These are phyloP conservation scores for Saccharomycopsis olivae DNA, from an alignment of 805 yeast species.

Conservation along the genomic window DNA sequence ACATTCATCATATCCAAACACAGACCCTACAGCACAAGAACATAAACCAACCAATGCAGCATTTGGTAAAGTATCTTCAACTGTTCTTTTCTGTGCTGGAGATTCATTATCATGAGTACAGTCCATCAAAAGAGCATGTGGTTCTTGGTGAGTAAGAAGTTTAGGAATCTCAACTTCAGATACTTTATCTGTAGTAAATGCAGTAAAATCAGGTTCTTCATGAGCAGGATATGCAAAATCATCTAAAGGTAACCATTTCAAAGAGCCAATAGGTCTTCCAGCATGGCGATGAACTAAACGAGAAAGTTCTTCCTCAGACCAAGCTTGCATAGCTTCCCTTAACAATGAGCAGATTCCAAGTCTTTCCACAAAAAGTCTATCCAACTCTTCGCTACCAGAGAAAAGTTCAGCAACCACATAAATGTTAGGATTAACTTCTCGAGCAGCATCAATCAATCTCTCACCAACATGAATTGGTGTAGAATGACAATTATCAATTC, in stretches of 20 bases:
- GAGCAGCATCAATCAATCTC: slow-evolving; percentile 75
- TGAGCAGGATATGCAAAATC: slow-evolving; percentile 56
- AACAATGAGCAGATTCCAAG: slow-evolving; percentile 82
- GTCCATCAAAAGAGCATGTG: slow-evolving; percentile 94
- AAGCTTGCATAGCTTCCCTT: slow-evolving; percentile 96
- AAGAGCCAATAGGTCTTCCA: slow-evolving; percentile 91
- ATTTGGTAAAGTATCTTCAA: slow-evolving; percentile 88
- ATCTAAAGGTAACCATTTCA: slow-evolving; percentile 69
- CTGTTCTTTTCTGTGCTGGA: slow-evolving; percentile 81
- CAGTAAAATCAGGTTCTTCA: slow-evolving; percentile 12
- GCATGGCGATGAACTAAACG: slow-evolving; percentile 85
- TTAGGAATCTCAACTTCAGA: slow-evolving; percentile 64
- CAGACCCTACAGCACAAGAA: slow-evolving; percentile 88
- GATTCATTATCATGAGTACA: slow-evolving; percentile 95
- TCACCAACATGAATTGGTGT: slow-evolving; percentile 96
- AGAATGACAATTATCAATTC: slow-evolving; percentile 93
- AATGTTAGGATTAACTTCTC: slow-evolving; percentile 71
- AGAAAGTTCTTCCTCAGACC: slow-evolving; percentile 79
- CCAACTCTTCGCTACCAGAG: slow-evolving; percentile 86
- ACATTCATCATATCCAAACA: slow-evolving; percentile 88
- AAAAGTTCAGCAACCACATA: slow-evolving; percentile 93
- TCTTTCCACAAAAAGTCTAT: slow-evolving; percentile 81
- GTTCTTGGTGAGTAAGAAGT: slow-evolving; percentile 55
- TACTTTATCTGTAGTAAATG: slow-evolving; percentile 23
- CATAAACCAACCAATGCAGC: slow-evolving; percentile 93